Base-by-base conservation (phyloP, 148 eudicot genomes). In the Nyssa sinensis region DNA sequence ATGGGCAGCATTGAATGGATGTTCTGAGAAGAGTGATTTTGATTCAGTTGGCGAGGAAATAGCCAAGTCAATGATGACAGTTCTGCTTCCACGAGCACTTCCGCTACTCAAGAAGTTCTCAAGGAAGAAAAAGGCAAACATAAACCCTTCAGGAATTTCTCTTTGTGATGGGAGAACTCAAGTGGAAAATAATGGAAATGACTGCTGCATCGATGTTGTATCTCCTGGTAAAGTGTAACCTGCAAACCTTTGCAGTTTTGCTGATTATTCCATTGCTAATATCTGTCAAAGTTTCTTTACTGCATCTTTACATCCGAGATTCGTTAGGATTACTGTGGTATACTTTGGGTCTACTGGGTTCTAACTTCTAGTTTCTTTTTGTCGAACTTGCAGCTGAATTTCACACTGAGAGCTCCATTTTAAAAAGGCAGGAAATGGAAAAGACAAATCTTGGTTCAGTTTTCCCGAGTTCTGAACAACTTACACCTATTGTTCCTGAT, bases 21-120 rank as follows among this genome's bases (percentile, higher is more conserved):
- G 64, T 81, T 84, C 89, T 76, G 88, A 85, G 67, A 87, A 79
- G 72, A 81, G 80, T 75, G 90, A 85, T 74, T 66, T 66, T 79
- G 94, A 95, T 85, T 85, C 90, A 62, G 81, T 79, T 81, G 95
- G 84, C 73, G 87, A 88, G 31, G 97, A 94, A 44, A 83, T 86
- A 66, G 60, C 86, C 63, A 85, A 84, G 62, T 86, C 97, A 75
- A 95, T 95, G 97, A 84, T 92, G 90, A 58, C 88, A 60, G 14
- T 90, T 83, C 83, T 92, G 76, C 96, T 92, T 79, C 99, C 99
- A 37, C 86, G 77, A 77, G 94, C 99, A 67, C 69, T 90, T 78
- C 99, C 99, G 71, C 84, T 90, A 73, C 88, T 92, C 66, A 92
- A 76, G 64, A 92, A 87, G 74, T 84, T 88, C 77, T 84, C 90